Base-by-base conservation (phyloP, 2,329 filamentous ascomycete species). In the Calonectria naviculata region DNA sequence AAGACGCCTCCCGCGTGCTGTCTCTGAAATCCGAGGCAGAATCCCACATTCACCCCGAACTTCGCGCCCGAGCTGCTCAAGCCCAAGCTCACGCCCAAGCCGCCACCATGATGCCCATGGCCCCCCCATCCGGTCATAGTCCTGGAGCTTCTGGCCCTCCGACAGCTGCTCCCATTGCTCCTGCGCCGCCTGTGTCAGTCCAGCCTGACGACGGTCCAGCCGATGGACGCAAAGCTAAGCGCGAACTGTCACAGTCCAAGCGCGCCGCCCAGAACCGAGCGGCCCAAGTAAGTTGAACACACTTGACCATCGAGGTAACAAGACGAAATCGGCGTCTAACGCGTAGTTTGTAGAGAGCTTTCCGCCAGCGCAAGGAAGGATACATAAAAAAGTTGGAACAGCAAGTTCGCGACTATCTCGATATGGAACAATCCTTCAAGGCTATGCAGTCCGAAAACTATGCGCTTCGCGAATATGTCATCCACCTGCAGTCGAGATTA, bases 361-460 rank as follows among this genome's bases (percentile, higher is more conserved):
- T 99, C 85, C 94, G 97, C 47, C 95, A 98, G 85, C 93, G 97
- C 73, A 99, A 99, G 82, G 97, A 99, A 84, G 94, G 94, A 54
- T 98, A 99, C 83, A 99, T 99, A 83, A 97, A 97, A 87, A 97
- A 97, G 82, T 89, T 99, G 8, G 97, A 99, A 84, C 93, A 97
- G 81, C 94, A 98, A 81, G 95, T 98, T 63, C 92, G 94, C 78
- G 94, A 97, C 34, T 94, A 91, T 75, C 89, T 91, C 76, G 89
- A 91, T 21, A 90, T 98, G 83, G 93, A 95, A 75, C 90, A 93
- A 73, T 91, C 90, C 67, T 95, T 91, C 83, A 97, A 97, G 82
- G 86, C 89, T n/a, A 85, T 97, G 29, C 94, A 98, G 80, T 88
- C 90, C 31, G 96, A 99, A 82, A 98, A 98, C 84, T 97, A 95